These are phyloP conservation scores for Paraphoma sp. DNA, from an alignment of 2,329 filamentous ascomycete species.

Conservation along the genomic window DNA sequence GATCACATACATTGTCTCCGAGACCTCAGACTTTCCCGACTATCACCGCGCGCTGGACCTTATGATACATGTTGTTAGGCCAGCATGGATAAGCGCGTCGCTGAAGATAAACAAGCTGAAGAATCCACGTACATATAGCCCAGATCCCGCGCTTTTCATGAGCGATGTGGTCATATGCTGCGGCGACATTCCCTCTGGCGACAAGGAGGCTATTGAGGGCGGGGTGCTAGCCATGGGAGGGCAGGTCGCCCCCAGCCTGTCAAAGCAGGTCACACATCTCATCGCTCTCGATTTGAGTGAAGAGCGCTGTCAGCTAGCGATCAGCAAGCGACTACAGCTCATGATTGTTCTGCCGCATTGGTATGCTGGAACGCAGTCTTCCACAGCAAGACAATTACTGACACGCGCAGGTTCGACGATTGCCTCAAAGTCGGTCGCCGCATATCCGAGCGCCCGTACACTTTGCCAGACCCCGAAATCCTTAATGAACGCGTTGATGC, in stretches of 20 bases:
- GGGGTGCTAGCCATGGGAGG: conserved; percentile 90
- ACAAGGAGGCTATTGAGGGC: conserved; percentile 91
- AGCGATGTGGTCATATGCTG: conserved; percentile 83
- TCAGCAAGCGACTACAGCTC: conserved; percentile 70
- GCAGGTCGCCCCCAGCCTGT: conserved; percentile 74
- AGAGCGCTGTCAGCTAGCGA: conserved; percentile 70
- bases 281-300: conserved; percentile 81
- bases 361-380: conserved; percentile 54
- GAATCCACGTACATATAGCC: conserved; percentile 84
- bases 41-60: conserved; percentile 76
- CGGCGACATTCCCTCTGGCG: conserved; percentile 81
- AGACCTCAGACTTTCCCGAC: conserved; percentile 89
- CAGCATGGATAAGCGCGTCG: conserved; percentile 78
- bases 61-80: conserved; percentile 84
- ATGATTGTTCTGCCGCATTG: conserved; percentile 94
- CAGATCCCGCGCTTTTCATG: conserved; percentile 90
- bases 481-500: conserved; percentile 50
- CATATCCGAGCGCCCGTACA: conserved; percentile 87
- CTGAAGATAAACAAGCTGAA: conserved; percentile 73
- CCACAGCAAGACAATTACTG: conserved; percentile 1
- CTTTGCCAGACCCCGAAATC: conserved; percentile 84
- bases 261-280: conserved; percentile 82
- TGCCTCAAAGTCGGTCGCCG: conserved; percentile 91
- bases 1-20: conserved; percentile 72
- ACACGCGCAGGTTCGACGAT: conserved; percentile 80